Base-by-base conservation (phyloP, 495 filamentous ascomycete genomes). In the Apiosordaria backusii region DNA sequence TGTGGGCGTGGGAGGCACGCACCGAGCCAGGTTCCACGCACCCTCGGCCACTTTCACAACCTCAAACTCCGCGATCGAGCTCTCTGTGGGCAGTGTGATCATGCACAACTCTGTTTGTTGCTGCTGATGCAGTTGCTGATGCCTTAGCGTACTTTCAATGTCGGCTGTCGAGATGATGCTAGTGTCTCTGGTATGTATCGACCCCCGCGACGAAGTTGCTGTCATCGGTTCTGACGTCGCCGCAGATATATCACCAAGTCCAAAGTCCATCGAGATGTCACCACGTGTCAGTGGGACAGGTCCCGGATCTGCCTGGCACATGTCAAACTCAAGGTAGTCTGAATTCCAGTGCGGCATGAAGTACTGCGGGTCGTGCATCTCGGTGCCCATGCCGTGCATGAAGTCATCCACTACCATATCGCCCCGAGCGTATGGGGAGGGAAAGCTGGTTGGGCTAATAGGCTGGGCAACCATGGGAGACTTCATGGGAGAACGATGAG, bases 21-120 rank as follows among this genome's bases (percentile, higher is more conserved):
- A 88, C 10, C 84, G 79, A 50, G 85, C 86, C 25, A 84, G 68
- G 52, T 82, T 82, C 87, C 86, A 89, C 5, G 77, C 80, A 13
- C 79, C 80, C 53, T 86, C 82, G 4, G 84, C 83, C 1, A 78
- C 81, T 25, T 85, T 77, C 61, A 86, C 81, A 16, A 78, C 79
- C 25, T 81, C 79, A 27, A 83, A 78, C 67, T 86, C 85, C 13
- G 79, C 76, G 24, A 82, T 77, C 45, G 69, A 69, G 22, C 64
- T 65, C 53, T 77, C 74, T 2, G 65, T 64, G 0, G 66, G 68
- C 24, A 59, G 4, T 0, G 66, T 63, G 5, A 66, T 61, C 57
- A 72, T 62, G 15, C 71, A 63, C 59, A 78, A 66, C 16, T 79
- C 79, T 1, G 70, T 15, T 15, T 9, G 35, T 45, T 13, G 9